phyloP scores from a whole-genome alignment of 1,139 yeast species.

The Hansenula lynferdii region DNA sequence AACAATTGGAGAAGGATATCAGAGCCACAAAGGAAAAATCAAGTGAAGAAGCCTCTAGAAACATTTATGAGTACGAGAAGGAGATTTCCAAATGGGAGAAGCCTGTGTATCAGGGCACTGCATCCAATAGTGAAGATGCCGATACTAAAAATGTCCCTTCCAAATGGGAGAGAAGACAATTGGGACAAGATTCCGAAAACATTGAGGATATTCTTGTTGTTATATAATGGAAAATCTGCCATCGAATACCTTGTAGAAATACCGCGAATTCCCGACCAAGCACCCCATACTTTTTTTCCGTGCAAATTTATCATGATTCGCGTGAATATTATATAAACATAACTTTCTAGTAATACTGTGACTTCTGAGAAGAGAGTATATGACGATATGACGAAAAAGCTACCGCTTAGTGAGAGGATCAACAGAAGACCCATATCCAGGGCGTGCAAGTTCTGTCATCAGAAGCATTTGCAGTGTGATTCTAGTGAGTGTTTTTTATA shows the following conservation, averaged over 20 bases:
- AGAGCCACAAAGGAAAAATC: slow-evolving; percentile 25
- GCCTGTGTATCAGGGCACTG: slow-evolving; percentile 24
- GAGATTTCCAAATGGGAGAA: slow-evolving; percentile 45
- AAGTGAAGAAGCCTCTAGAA: slow-evolving; percentile 27
- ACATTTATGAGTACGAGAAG: slow-evolving; percentile 55
- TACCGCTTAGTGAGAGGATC: slow-evolving; percentile 47
- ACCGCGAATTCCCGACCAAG: too few relatives aligned
- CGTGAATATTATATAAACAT: too few relatives aligned
- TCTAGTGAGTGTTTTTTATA: slow-evolving; percentile 10
- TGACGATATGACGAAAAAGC: slow-evolving; percentile 52
- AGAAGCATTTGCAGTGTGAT: slow-evolving; percentile 67
- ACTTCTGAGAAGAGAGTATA: not conserved
- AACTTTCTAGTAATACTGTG: too few relatives aligned
- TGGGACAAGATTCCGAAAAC: not conserved
- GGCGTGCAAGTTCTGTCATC: slow-evolving; percentile 70
- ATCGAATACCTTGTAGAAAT: too few relatives aligned
- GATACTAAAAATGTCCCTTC: not conserved
- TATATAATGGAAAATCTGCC: too few relatives aligned
- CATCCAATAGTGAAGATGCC: slow-evolving; percentile 4
- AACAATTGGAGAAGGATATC: slow-evolving; percentile 29
- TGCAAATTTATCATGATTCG: too few relatives aligned
- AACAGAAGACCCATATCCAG: slow-evolving; percentile 56
- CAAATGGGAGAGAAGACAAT: slow-evolving; percentile 4
- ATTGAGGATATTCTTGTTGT: slow-evolving; percentile 3
- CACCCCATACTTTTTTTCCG: not conserved